A percentile compares a stretch with the other conserved stretches of the same genome.
These are phyloP conservation scores for Cryomyces minteri DNA, from an alignment of 495 filamentous ascomycete species.

Conservation along the genomic window DNA sequence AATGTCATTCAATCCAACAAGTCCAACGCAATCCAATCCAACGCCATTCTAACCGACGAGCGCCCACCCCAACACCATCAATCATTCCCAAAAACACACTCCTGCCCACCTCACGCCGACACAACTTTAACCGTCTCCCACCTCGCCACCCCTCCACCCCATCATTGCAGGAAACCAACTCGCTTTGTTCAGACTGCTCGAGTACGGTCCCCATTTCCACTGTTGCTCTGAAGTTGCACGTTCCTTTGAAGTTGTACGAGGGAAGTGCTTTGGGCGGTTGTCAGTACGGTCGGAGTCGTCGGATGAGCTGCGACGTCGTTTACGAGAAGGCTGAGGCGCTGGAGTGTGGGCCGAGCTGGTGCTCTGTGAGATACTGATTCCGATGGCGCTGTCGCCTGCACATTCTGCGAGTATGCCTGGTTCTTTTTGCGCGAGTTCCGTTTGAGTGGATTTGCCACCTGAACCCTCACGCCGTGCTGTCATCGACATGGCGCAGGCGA, in stretches of 20 bases:
- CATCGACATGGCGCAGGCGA: background rate
- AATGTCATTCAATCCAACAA: no score
- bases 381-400: background rate
- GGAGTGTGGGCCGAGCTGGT: background rate
- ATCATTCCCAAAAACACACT: no score
- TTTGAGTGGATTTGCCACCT: background rate
- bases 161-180: background rate
- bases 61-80: no score
- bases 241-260: background rate
- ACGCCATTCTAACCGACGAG: no score
- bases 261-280: background rate
- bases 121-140: no score
- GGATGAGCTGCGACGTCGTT: background rate
- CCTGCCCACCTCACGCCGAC: no score
- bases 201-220: conserved; percentile 1
- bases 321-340: background rate
- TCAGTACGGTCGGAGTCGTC: background rate
- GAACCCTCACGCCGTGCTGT: background rate
- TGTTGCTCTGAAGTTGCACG: background rate
- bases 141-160: background rate
- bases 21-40: no score
- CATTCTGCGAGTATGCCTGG: background rate
- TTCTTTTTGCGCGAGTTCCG: background rate
- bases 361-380: background rate
- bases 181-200: conserved; percentile 1